Evolutionary conservation across 768 basidiomycete genomes (phyloP), one percentile per base, ranked within the genome.

Genomic region (Lentinula edodes): DNA sequence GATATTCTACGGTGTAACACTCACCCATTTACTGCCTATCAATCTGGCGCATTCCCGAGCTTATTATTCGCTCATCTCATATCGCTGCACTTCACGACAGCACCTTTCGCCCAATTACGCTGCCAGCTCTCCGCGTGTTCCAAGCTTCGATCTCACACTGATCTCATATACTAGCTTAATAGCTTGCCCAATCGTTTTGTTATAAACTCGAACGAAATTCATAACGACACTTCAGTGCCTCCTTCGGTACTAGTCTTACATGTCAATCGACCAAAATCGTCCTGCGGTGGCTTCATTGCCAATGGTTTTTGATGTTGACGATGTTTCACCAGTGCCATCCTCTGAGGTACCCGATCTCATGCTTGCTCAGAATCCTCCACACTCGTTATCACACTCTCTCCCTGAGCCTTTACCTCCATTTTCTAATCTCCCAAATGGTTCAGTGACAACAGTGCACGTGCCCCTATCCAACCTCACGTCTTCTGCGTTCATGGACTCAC

Each of bases 381-480:
- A 68, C 46, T 63, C 64, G 42, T 68, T 67, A 61, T 64, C 75
- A 53, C 75, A 76, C 57, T 74, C 76, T 50, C 55, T 72, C 41
- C 38, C 42, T 36, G 58, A 59, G 7, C 32, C 58, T 35, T 61
- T 68, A 54, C 46, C 75, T 63, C 65, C 71, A 58, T 81, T 74
- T 67, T 62, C 78, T 45, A 70, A 70, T 64, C 67, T 72, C 59
- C 64, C 70, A 28, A 63, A 68, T 61, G 60, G 54, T 39, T 64
- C 71, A 45, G 52, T 69, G 18, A 58, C 69, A 53, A 51, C 75
- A 43, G 73, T 80, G 69, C 80, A 79, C 65, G 66, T 79, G 52
- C 61, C 79, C 43, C 69, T 77, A 53, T 51, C 78, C 54, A 75
- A 80, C 59, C 68, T 78, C 36, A 60, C 75, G 23, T 64, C 74